These are phyloP conservation scores for Talaromyces trachyspermus DNA, from an alignment of 495 filamentous ascomycete species.

Conservation along the genomic window DNA sequence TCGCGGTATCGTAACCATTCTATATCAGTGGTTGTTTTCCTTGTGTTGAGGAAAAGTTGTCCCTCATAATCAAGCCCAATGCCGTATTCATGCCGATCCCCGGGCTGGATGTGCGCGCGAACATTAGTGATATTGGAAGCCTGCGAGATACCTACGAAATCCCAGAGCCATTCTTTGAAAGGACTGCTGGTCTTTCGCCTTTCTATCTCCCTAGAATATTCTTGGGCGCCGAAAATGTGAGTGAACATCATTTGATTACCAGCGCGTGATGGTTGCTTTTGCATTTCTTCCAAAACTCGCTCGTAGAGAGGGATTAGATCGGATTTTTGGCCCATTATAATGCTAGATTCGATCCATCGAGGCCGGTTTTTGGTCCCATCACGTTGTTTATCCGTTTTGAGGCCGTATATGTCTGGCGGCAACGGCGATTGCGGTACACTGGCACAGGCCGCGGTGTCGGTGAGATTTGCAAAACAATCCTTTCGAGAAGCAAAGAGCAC, in stretches of 20 bases:
- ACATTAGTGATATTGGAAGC: constrained; percentile 40
- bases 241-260: constrained; percentile 32
- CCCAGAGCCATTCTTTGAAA: constrained; percentile 40
- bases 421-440: constrained; percentile 49
- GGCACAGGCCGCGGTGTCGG: constrained; percentile 42
- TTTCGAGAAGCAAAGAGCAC: constrained; percentile 58
- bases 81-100: constrained; percentile 47
- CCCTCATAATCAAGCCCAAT: constrained; percentile 53
- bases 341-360: constrained; percentile 44
- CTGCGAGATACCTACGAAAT: constrained; percentile 36
- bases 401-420: constrained; percentile 50
- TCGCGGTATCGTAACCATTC: constrained; percentile 43
- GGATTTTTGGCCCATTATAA: constrained; percentile 44
- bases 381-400: constrained; percentile 39
- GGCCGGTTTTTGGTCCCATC: constrained; percentile 38
- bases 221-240: constrained; percentile 52
- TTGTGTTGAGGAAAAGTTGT: constrained; percentile 46
- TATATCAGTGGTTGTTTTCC: constrained; percentile 34
- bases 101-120: constrained; percentile 26
- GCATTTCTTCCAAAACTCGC: constrained; percentile 35
- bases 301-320: constrained; percentile 46
- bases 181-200: constrained; percentile 30
- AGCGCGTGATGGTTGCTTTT: constrained; percentile 17
- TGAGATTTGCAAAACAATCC: constrained; percentile 40
- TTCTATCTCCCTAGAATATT: constrained; percentile 46